Percentiles rank a stretch among this genome's conserved stretches.
phyloP scores from a whole-genome alignment of 257 asterid species.

The Nicotiana tomentosiformis region DNA sequence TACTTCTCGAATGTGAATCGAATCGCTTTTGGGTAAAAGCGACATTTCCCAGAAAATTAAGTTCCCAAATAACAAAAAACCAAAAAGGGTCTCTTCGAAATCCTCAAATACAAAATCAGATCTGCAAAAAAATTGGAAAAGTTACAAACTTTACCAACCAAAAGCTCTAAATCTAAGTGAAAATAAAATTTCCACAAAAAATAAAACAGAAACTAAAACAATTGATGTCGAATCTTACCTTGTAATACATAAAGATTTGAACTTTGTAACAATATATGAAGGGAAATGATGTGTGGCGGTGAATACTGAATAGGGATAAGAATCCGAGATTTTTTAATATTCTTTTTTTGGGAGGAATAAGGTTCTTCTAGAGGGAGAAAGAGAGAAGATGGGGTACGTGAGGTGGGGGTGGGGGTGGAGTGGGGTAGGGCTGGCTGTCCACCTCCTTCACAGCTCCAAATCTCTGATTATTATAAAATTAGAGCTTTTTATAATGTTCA shows the following conservation, averaged over 20 bases:
- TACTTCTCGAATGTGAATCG: constrained; percentile 69
- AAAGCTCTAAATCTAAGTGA: neutral
- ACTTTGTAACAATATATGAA: constrained; percentile 1
- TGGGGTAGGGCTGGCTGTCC: neutral
- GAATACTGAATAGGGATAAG: neutral
- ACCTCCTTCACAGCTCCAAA: constrained; percentile 2
- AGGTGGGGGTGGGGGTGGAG: neutral
- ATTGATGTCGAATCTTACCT: constrained; percentile 6
- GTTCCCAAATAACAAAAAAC: neutral
- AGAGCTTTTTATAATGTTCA: neutral
- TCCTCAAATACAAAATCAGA: constrained; percentile 19
- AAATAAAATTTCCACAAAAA: neutral
- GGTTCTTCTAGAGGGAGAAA: neutral
- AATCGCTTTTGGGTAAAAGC: constrained; percentile 50
- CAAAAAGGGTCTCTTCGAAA: constrained; percentile 9
- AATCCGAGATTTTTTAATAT: neutral
- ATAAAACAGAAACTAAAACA: neutral
- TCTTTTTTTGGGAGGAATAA: neutral
- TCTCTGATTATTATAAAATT: neutral
- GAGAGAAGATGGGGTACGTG: neutral
- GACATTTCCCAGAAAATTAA: constrained; percentile 36
- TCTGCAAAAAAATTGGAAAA: constrained; percentile 30
- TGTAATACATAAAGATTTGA: constrained; percentile 15
- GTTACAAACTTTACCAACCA: neutral
- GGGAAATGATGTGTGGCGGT: neutral